A percentile compares a stretch with the other conserved stretches of the same genome.
Conservation (phyloP, 1,139 yeast genomes). For the Yamadazyma atmosphaerica region DNA sequence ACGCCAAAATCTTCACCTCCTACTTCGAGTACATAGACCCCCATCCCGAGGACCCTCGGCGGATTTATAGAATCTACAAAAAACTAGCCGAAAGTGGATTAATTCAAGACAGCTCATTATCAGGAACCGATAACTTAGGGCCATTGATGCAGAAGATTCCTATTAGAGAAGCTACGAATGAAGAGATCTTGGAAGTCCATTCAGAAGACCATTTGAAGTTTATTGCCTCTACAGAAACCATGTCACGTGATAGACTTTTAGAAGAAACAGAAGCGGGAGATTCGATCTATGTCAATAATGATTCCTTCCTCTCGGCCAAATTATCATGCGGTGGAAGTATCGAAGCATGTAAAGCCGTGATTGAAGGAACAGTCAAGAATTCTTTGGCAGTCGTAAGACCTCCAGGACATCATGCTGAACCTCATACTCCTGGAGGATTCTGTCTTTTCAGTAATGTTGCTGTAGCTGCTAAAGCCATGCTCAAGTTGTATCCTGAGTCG, state of each 20-base stretch:
- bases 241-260: conserved; percentile 76
- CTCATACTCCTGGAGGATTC: conserved; percentile 95
- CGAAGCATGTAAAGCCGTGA: conserved; percentile 94
- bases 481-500: conserved; percentile 82
- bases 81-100: conserved; percentile 93
- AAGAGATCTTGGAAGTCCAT: conserved; percentile 87
- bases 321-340: conserved; percentile 96
- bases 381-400: conserved; percentile 95
- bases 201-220: conserved; percentile 76
- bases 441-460: conserved; percentile 96
- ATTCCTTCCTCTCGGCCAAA: conserved; percentile 83
- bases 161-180: conserved; percentile 82
- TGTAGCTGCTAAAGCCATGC: conserved; percentile 87
- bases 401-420: conserved; percentile 99
- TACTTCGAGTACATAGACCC: conserved; percentile 95
- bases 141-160: conserved; percentile 87
- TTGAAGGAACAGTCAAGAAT: conserved; percentile 89
- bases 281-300: conserved; percentile 93
- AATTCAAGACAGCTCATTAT: conserved; percentile 74
- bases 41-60: conserved; percentile 98
- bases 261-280: conserved; percentile 91
- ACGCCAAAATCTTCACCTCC: conserved; percentile 89
- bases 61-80: conserved; percentile 91
- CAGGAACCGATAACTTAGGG: conserved; percentile 85
- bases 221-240: conserved; percentile 71